Evolutionary conservation across 768 basidiomycete genomes (phyloP).

Genomic region (Flagelloscypha sp.): DNA sequence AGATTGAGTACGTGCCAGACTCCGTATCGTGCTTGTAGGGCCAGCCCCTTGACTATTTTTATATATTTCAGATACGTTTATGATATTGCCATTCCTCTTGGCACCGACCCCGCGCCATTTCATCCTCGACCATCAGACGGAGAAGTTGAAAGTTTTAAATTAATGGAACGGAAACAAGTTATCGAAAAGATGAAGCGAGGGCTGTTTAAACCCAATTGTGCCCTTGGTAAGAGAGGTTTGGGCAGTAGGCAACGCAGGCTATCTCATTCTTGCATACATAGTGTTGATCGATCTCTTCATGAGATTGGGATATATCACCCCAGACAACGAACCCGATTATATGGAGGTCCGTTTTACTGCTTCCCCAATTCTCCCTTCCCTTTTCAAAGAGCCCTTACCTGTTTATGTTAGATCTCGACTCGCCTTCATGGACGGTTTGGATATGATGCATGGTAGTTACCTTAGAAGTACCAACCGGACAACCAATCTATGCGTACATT

Average conservation of each 20-base stretch:
- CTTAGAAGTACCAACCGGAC: no score
- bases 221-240: conserved; percentile 46
- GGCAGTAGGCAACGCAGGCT: background rate
- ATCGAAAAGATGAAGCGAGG: conserved; percentile 55
- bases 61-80: conserved; percentile 60
- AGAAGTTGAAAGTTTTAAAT: conserved; percentile 92
- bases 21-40: background rate
- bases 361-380: no score
- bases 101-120: conserved; percentile 37
- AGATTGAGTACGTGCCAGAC: conserved; percentile 58
- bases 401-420: no score
- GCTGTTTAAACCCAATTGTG: conserved; percentile 91
- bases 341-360: no score
- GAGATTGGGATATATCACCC: conserved; percentile 75
- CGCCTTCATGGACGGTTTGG: conserved; percentile 68
- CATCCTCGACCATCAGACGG: conserved; percentile 76
- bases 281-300: conserved; percentile 88
- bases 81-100: conserved; percentile 63
- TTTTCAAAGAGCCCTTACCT: no score
- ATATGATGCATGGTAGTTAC: conserved; percentile 49
- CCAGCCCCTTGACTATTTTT: background rate
- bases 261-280: conserved; percentile 18
- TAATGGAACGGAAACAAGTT: conserved; percentile 55
- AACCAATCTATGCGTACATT: no score
- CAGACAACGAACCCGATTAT: conserved; percentile 81